Conservation (phyloP, 2,329 filamentous ascomycete species). For the Exophiala xenobiotica region DNA sequence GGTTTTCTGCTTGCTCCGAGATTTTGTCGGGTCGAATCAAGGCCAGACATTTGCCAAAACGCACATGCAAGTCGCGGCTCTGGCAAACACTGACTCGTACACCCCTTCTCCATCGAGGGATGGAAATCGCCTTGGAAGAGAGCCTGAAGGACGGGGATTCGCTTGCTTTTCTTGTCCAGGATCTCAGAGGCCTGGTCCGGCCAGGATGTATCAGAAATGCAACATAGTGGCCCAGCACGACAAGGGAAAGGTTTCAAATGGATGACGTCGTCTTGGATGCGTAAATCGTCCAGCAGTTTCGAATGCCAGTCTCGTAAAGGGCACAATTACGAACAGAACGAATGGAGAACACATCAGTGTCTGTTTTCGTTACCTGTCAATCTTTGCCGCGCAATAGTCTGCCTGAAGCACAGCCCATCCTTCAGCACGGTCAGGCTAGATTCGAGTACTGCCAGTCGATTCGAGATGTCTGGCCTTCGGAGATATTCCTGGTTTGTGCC, state of each 20-base stretch:
- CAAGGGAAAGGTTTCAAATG: not conserved
- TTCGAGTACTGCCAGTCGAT: not conserved
- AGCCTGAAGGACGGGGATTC: no score
- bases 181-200: no score
- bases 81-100: not conserved
- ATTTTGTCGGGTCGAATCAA: not conserved
- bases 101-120: not conserved
- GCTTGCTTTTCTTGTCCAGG: no score
- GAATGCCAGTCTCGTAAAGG: no score
- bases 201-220: no score
- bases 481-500: no score
- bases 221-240: no score
- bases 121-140: not conserved
- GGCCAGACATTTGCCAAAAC: not conserved
- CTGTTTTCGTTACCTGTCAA: no score
- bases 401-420: conserved; percentile 2
- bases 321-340: not conserved
- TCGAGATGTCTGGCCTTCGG: no score
- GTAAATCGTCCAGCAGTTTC: no score
- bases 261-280: not conserved
- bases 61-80: not conserved
- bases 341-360: no score
- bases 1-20: not conserved
- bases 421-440: conserved; percentile 2
- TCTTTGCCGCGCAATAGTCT: conserved; percentile 1